phyloP scores from a whole-genome alignment of 1,284 basidiomycete species.

The Sanghuangporus sanghuang region DNA sequence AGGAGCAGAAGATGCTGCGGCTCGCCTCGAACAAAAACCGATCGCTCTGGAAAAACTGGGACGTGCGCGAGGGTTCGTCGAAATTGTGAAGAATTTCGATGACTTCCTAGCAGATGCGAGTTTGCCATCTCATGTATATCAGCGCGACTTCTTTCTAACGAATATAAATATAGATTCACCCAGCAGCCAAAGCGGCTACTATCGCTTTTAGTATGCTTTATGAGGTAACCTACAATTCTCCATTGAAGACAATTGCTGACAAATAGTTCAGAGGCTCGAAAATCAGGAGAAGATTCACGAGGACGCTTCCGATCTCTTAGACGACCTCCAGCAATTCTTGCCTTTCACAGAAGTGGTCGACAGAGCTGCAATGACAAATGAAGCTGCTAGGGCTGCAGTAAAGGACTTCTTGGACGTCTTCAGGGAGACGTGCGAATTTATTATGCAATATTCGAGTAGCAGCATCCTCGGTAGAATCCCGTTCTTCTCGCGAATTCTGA shows the following conservation, averaged over 20 bases:
- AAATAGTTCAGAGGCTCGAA: not conserved
- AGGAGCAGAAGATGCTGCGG: not conserved
- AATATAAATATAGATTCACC: not conserved
- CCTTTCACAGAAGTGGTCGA: not conserved
- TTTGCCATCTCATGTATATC: not conserved
- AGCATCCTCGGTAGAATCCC: not conserved
- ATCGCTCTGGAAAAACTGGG: not conserved
- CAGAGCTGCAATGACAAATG: not conserved
- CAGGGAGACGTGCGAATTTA: not conserved
- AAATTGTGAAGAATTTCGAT: not conserved
- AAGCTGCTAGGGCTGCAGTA: not conserved
- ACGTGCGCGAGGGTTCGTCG: not conserved
- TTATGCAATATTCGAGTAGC: not conserved
- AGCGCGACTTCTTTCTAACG: not conserved
- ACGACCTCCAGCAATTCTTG: not conserved
- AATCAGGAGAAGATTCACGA: not conserved
- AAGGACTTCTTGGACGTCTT: not conserved
- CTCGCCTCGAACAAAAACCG: not conserved
- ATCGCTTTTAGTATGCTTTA: not conserved
- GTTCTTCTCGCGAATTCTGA: not conserved
- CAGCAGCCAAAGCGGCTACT: not conserved
- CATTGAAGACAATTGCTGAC: not conserved
- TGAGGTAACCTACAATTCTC: not conserved
- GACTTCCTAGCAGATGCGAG: constrained; percentile 1
- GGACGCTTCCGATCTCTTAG: not conserved